A percentile compares a stretch with the other conserved stretches of the same genome.
These are phyloP conservation scores for Clavispora asparagi DNA, from an alignment of 805 yeast species.

Conservation along the genomic window DNA sequence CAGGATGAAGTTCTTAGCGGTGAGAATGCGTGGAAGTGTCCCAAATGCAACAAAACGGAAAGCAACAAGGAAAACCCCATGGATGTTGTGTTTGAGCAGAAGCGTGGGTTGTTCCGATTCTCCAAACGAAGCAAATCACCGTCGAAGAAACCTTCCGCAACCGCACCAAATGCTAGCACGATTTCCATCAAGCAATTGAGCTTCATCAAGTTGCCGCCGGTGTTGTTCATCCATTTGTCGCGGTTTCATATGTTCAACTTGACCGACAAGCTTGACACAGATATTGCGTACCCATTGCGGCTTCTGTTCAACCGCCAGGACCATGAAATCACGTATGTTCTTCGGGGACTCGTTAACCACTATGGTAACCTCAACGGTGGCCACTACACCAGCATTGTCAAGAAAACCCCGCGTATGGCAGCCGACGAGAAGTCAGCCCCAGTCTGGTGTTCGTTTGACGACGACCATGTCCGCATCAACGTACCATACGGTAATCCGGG, in stretches of 20 bases:
- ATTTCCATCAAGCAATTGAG: slow-evolving; percentile 19
- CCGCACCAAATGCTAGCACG: neutral
- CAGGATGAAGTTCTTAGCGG: slow-evolving; percentile 62
- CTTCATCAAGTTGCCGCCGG: slow-evolving; percentile 33
- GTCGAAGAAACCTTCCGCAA: slow-evolving; percentile 13
- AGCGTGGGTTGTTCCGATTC: slow-evolving; percentile 31
- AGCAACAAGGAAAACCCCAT: slow-evolving; percentile 11
- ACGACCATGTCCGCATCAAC: slow-evolving; percentile 49
- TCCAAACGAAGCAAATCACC: slow-evolving; percentile 34
- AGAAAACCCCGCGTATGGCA: slow-evolving; percentile 28
- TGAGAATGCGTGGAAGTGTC: slow-evolving; percentile 83
- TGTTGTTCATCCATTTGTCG: slow-evolving; percentile 37
- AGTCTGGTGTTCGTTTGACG: slow-evolving; percentile 73
- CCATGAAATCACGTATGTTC: slow-evolving; percentile 40
- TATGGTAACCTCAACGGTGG: slow-evolving; percentile 68
- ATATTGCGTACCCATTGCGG: slow-evolving; percentile 51
- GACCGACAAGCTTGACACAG: slow-evolving; percentile 47
- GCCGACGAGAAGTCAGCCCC: slow-evolving; percentile 33
- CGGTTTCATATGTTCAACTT: slow-evolving; percentile 45
- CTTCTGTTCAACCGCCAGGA: slow-evolving; percentile 39
- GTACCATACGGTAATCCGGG: slow-evolving; percentile 43
- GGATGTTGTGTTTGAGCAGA: slow-evolving; percentile 31
- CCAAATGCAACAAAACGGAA: slow-evolving; percentile 47
- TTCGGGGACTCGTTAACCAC: slow-evolving; percentile 66
- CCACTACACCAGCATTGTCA: slow-evolving; percentile 67